phyloP scores from a whole-genome alignment of 31 red algal species.

The Odonthalia washingtoniensis region DNA sequence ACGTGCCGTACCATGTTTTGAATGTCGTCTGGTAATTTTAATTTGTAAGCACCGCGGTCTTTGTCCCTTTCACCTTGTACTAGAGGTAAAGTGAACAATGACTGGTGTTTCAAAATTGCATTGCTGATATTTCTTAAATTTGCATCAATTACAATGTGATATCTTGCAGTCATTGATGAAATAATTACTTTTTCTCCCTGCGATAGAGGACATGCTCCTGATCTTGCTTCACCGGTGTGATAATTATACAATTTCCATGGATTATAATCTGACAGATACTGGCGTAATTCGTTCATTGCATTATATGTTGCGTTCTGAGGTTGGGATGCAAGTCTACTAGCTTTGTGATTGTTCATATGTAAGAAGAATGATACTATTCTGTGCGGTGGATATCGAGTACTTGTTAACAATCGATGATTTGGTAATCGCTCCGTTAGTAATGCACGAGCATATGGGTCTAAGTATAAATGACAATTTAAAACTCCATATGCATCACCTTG shows the following conservation, averaged over 20 bases:
- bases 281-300: neutral
- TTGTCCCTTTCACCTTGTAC: too few species aligned
- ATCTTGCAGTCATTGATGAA: neutral
- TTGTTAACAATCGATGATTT: neutral
- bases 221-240: slow-evolving; percentile 2
- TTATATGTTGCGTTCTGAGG: neutral
- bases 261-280: neutral
- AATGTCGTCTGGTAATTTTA: too few species aligned
- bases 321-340: neutral
- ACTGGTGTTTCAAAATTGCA: neutral
- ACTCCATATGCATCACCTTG: neutral
- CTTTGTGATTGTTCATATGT: neutral
- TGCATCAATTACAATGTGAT: slow-evolving; percentile 21
- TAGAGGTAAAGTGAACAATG: neutral
- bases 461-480: neutral
- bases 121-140: neutral
- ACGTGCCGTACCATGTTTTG: too few species aligned
- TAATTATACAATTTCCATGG: slow-evolving; percentile 30
- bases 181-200: neutral
- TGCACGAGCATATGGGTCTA: neutral
- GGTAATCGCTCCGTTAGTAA: neutral
- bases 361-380: slow-evolving; percentile 27
- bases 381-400: slow-evolving; percentile 3
- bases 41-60: too few species aligned
- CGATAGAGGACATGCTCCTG: slow-evolving; percentile 13